Base-by-base conservation (phyloP, 352 stramenopile species). In the Pythium sukuiense region DNA sequence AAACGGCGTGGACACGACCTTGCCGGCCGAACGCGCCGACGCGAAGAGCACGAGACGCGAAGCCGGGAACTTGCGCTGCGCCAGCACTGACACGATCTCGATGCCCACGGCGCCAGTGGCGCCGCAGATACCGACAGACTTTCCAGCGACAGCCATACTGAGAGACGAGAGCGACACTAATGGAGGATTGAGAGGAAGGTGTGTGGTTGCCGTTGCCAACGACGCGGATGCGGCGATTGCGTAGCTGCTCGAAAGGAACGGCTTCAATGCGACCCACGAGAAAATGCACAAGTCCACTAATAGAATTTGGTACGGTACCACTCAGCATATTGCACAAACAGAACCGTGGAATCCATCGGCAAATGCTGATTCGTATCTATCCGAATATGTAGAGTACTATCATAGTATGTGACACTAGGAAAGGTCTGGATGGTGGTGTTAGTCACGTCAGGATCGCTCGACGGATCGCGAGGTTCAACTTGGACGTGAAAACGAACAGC, bases 81-180 rank as follows among this genome's bases (percentile, higher is more conserved):
- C 75, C 54, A 99, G 82, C 69, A 96, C 92, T 30, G 85, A 82
- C 50, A 99, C 87, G 78, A 99, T 97, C 84, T 99, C 97, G 63
- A 98, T 94, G 33, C 97, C 97, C 11, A 99, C 97, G 24, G 97
- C 97, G 60, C 97, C 97, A 18, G 95, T 93, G 18, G 83, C 84
- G 63, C 85, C 85, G 72, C 85, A 92, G 67, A 94, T 93, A 50
- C 83, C 85, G 20, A 95, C 76, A 30, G 70, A 88, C 73, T 90
- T 92, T 11, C 83, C 85, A 45, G 59, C 76, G 6, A 71, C 71
- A 32, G 74, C 87, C 59, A 76, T 86, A 77, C 85, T 90, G 30
- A 16, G 5, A 11, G 18, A n/a, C 1, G 2, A 27, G 0, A 39
- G 2, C n/a, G 29, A 27, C 20, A 16, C 12, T 32, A 45, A 41